Evolutionary conservation across 148 eudicot species (phyloP).

Genomic region (Beta vulgaris): DNA sequence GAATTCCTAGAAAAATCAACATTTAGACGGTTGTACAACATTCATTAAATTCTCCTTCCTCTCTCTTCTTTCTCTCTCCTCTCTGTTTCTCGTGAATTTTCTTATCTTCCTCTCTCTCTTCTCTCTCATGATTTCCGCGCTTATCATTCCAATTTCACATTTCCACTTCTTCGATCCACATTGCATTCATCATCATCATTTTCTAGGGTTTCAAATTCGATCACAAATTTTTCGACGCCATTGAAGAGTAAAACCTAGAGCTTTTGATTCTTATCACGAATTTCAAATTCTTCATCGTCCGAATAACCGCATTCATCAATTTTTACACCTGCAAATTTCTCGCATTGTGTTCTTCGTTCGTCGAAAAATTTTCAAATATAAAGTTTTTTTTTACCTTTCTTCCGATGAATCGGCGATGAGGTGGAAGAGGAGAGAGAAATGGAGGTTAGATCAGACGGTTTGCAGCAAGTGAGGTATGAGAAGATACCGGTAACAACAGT

Average conservation of each 20-base stretch:
- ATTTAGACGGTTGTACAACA: background rate
- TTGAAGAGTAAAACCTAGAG: background rate
- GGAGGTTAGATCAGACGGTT: constrained; percentile 79
- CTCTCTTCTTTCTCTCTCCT: background rate
- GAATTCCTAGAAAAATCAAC: too few relatives aligned
- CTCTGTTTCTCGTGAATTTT: constrained; percentile 4
- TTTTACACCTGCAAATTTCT: background rate
- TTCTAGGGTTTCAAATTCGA: constrained; percentile 27
- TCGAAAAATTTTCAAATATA: background rate
- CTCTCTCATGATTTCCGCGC: constrained; percentile 26
- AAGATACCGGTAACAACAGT: constrained; percentile 43
- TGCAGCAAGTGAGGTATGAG: constrained; percentile 44
- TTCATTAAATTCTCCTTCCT: constrained; percentile 6
- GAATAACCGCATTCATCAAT: background rate
- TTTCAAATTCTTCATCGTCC: too few relatives aligned
- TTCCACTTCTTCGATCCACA: constrained; percentile 22
- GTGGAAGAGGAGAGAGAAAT: constrained; percentile 41
- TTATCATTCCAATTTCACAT: constrained; percentile 4
- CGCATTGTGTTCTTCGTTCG: background rate
- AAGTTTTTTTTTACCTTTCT: background rate
- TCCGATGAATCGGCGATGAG: constrained; percentile 51
- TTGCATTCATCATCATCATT: background rate
- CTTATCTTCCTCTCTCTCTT: background rate
- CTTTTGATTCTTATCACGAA: too few relatives aligned
- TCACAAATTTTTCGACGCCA: background rate